Base-by-base conservation (phyloP, 2,329 filamentous ascomycete genomes). In the Kalaharituber pfeilii region DNA sequence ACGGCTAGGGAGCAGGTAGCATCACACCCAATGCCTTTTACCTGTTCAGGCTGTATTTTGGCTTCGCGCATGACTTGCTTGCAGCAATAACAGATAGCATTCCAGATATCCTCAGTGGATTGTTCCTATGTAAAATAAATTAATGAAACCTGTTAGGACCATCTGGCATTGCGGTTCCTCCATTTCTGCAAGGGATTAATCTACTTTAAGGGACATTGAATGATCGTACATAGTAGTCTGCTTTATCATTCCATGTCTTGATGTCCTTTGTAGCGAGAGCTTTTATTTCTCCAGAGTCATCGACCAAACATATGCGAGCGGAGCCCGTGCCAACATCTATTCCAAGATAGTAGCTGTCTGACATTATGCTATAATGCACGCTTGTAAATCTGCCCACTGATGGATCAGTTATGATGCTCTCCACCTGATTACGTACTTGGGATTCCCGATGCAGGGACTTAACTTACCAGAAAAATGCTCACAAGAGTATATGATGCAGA, bases 41-140 rank as follows among this genome's bases (percentile, higher is more conserved):
- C 82, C 30, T 78, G 80, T 59, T 72, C 72, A 3, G 81, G 77
- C 64, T 89, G 80, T 62, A 94, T 81, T 62, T 81, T 81, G 62
- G 89, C 84, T 68, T 94, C 82, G 65, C 76, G 77, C 64, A 96
- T 77, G 45, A 88, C 86, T 52, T 81, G 77, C 64, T 87, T 82
- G 33, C 95, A 86, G 42, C 86, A 91, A 57, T 79, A 76, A 72
- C 88, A 94, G 67, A 98, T 94, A 69, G 86, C 89, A 60, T 80
- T 77, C 91, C 91, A 98, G 66, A 98, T 98, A 68, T 98, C 86
- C 51, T 81, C 85, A 0, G 91, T 96, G 15, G 89, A 96, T 89
- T 98, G 91, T 73, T 98, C 91, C 87, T 83, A 57, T 7, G n/a
- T n/a, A n/a, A n/a, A n/a, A n/a, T n/a, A n/a, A n/a, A n/a, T n/a